Evolutionary conservation across 805 yeast genomes (phyloP).

Genomic region (Metschnikowia matae): DNA sequence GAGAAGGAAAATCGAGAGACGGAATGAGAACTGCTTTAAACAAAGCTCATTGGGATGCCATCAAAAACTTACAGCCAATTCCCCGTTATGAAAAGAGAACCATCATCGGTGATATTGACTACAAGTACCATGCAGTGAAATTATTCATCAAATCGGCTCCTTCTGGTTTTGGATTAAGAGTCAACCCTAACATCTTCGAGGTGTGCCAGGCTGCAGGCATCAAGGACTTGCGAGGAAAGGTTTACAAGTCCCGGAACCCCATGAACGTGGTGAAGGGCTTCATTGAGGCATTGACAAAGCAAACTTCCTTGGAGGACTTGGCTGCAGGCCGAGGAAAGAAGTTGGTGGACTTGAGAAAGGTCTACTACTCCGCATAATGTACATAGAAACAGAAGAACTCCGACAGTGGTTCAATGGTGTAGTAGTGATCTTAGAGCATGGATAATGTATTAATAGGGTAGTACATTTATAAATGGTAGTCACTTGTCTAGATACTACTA

Average conservation of each 20-base stretch:
- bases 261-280: constrained; percentile 93
- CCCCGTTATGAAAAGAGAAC: constrained; percentile 92
- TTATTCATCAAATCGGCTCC: constrained; percentile 82
- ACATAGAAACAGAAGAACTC: constrained; percentile 3
- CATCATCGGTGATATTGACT: constrained; percentile 74
- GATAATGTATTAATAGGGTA: no score
- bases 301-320: constrained; percentile 78
- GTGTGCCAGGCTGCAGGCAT: constrained; percentile 92
- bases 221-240: constrained; percentile 87
- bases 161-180: constrained; percentile 90
- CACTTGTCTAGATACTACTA: no score
- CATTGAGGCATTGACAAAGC: constrained; percentile 78
- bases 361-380: constrained; percentile 61
- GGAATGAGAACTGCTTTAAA: constrained; percentile 70
- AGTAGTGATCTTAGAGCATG: no score
- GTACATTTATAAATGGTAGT: no score
- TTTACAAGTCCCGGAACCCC: constrained; percentile 86
- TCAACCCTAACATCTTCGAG: constrained; percentile 84
- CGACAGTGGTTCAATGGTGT: no score
- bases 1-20: constrained; percentile 87
- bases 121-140: constrained; percentile 83
- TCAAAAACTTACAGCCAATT: constrained; percentile 73
- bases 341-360: constrained; percentile 86
- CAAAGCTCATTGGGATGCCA: constrained; percentile 92
- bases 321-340: constrained; percentile 93